A percentile compares a stretch with the other conserved stretches of the same genome.
Conservation (phyloP, 2,329 filamentous ascomycete genomes). For the Rachicladosporium sp. region DNA sequence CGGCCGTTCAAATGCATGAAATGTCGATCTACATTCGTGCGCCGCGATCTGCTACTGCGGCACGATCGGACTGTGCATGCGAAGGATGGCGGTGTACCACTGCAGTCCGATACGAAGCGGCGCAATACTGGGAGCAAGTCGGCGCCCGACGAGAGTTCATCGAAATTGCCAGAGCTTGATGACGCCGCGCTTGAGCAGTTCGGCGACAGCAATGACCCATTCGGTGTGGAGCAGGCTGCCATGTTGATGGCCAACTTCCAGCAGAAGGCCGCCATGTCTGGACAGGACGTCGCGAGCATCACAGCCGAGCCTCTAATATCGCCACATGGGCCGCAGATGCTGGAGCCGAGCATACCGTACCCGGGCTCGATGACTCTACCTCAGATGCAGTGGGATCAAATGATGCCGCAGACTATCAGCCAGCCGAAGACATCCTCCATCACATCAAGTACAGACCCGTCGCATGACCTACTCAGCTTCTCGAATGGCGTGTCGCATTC, state of each 20-base stretch:
- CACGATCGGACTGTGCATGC: constrained; percentile 98
- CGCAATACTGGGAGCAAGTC: constrained; percentile 41
- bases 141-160: constrained; percentile 38
- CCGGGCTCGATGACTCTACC: constrained; percentile 67
- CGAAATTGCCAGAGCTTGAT: constrained; percentile 70
- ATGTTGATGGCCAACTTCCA: constrained; percentile 98
- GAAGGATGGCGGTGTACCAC: constrained; percentile 87
- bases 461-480: constrained; percentile 41
- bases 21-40: constrained; percentile 95
- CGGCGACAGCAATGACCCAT: constrained; percentile 79
- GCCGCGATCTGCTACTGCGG: constrained; percentile 86
- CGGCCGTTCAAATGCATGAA: constrained; percentile 98
- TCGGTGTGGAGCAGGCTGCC: constrained; percentile 92
- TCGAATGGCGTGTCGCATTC: constrained; percentile 13
- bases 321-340: constrained; percentile 55
- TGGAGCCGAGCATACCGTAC: constrained; percentile 65
- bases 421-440: constrained; percentile 69
- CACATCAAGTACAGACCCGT: constrained; percentile 34
- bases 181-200: constrained; percentile 82
- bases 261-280: constrained; percentile 72
- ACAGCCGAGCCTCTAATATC: constrained; percentile 57
- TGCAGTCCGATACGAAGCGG: constrained; percentile 89
- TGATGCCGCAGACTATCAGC: constrained; percentile 57
- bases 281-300: constrained; percentile 44
- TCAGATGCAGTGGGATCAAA: constrained; percentile 84